These are phyloP conservation scores for Taphrina flavorubra DNA, from an alignment of 1,139 yeast genomes.

Conservation along the genomic window DNA sequence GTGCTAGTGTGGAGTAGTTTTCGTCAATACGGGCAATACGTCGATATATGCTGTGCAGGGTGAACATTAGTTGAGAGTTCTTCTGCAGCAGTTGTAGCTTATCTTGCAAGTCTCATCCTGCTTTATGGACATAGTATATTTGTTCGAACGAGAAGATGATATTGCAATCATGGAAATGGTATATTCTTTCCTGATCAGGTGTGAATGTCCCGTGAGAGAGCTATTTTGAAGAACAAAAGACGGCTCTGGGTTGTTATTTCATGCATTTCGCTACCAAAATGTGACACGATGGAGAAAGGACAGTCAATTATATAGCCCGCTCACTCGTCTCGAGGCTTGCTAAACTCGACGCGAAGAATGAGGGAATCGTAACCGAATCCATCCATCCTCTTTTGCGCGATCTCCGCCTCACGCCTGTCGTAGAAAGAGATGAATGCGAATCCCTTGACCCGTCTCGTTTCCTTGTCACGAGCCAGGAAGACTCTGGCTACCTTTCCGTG, in stretches of 20 bases:
- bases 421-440: constrained; percentile 93
- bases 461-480: constrained; percentile 86
- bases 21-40: not conserved
- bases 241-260: not conserved
- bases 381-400: constrained; percentile 76
- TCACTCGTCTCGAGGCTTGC: constrained; percentile 44
- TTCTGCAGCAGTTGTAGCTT: too few species aligned
- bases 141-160: too few species aligned
- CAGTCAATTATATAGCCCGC: not conserved
- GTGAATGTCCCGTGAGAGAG: too few species aligned
- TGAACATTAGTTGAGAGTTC: too few species aligned
- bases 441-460: constrained; percentile 93
- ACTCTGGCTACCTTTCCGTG: constrained; percentile 77
- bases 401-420: constrained; percentile 71
- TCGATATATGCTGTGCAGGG: too few species aligned
- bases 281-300: not conserved
- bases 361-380: constrained; percentile 93
- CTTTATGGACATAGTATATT: too few species aligned
- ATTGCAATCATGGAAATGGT: too few species aligned
- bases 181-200: too few species aligned
- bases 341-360: constrained; percentile 60
- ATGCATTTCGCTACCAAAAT: constrained; percentile 7
- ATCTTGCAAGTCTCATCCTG: too few species aligned
- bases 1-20: too few species aligned
- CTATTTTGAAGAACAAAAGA: too few species aligned